Evolutionary conservation across 768 basidiomycete genomes (phyloP).

Genomic region (Fistulinella prunicolor): DNA sequence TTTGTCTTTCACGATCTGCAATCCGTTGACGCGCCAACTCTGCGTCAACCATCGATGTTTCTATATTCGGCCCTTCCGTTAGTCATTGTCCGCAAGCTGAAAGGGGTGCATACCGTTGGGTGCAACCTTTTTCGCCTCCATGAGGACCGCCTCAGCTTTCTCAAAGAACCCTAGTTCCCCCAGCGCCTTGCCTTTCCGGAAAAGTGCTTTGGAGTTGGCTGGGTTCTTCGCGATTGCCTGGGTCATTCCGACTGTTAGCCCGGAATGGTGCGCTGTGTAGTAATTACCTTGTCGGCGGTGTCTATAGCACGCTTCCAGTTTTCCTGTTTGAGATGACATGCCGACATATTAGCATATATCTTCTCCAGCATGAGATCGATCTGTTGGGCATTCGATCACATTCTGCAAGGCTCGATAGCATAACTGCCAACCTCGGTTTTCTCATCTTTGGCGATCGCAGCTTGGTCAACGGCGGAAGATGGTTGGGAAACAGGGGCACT

Average conservation of each 20-base stretch:
- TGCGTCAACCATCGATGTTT: slow-evolving; percentile 54
- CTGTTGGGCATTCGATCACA: slow-evolving; percentile 34
- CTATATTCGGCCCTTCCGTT: slow-evolving; percentile 32
- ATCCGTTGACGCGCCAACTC: slow-evolving; percentile 61
- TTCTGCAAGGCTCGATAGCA: background rate
- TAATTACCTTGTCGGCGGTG: slow-evolving; percentile 71
- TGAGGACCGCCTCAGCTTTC: slow-evolving; percentile 62
- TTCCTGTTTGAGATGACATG: slow-evolving; percentile 74
- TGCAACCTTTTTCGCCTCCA: slow-evolving; percentile 62
- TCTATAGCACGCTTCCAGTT: slow-evolving; percentile 80
- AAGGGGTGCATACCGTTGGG: slow-evolving; percentile 45
- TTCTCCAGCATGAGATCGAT: slow-evolving; percentile 75
- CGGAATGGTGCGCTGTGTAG: background rate
- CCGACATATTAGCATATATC: slow-evolving; percentile 82
- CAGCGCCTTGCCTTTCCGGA: slow-evolving; percentile 76
- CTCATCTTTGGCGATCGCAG: slow-evolving; percentile 42
- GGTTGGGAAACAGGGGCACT: slow-evolving; percentile 1
- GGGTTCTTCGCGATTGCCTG: slow-evolving; percentile 76
- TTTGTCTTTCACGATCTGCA: slow-evolving; percentile 67
- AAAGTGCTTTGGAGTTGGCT: slow-evolving; percentile 74
- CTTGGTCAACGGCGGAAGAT: slow-evolving; percentile 25
- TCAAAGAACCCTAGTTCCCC: slow-evolving; percentile 77
- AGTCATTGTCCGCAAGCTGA: background rate
- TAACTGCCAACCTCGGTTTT: slow-evolving; percentile 57
- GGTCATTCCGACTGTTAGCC: background rate